Base-by-base conservation (phyloP, 148 eudicot species). In the Heliosperma pusillum region DNA sequence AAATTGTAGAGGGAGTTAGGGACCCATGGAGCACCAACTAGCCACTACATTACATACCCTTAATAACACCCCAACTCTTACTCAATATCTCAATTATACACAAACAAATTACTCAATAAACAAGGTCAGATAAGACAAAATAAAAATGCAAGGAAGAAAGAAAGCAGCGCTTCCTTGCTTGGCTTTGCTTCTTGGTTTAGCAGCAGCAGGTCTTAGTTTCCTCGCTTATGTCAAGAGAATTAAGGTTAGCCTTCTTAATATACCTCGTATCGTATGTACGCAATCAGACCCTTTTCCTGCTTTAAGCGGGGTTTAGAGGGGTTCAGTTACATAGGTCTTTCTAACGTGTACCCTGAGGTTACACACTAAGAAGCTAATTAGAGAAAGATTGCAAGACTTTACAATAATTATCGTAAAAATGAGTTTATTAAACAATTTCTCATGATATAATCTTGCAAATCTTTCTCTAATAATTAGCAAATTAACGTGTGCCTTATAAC, bases 151-250 rank as follows among this genome's bases (percentile, higher is more conserved):
- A 5, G 10, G 52, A 16, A 2, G 61, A 62, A 71, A 19, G 10
- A 21, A n/a, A 20, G 40, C 36, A 65, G 63, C 30, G 29, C 10
- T 78, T 24, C 63, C 58, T 1, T 0, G 65, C 10, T 7, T 50
- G 9, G 80, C 76, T 17, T 0, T 72, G 50, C 5, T 78, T 19
- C 8, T 72, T n/a, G 80, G 66, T 7, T 27, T n/a, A 24, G 1
- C 47, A 2, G 80, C 80, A 24, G 47, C 73, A 64, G 71, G 45
- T 17, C 44, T 78, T 7, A 72, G 72, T 42, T 63, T 72, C 27
- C 17, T 25, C 10, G 76, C 76, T 0, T 78, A 78, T 25, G 33
- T 29, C 47, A 64, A 68, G 15, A 53, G 80, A 8, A 78, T 78
- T 55, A 78, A 72, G 80, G 80, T 77, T 59, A 0, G 13, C 33